Percentiles rank a stretch among this genome's conserved stretches.
phyloP scores from a whole-genome alignment of 108 stramenopile genomes.

The Cylindrotheca fusiformis region DNA sequence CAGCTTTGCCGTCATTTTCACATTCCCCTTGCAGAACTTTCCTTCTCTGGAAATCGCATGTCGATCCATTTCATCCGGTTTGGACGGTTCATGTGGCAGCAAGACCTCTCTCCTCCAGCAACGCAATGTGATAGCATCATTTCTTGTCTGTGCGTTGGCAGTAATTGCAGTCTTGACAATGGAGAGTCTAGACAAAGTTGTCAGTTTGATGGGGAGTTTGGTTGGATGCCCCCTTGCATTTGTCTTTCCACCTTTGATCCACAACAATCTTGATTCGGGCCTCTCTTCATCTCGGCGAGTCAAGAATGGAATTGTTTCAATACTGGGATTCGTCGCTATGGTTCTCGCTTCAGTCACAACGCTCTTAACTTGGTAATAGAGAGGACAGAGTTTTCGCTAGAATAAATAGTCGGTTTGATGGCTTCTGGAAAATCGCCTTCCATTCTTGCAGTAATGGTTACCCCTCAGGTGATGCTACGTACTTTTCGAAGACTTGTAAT shows the following conservation, averaged over 20 bases:
- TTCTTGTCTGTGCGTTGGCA: conserved; percentile 43
- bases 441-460: no score
- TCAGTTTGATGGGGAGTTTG: conserved; percentile 57
- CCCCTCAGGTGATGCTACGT: no score
- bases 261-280: conserved; percentile 41
- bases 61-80: conserved; percentile 22
- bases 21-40: conserved; percentile 76
- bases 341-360: conserved; percentile 46
- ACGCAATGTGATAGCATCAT: conserved; percentile 42
- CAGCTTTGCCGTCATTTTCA: conserved; percentile 64
- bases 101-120: conserved; percentile 6
- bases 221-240: conserved; percentile 72
- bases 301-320: conserved; percentile 34
- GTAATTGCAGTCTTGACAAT: conserved; percentile 44
- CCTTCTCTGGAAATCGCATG: conserved; percentile 67
- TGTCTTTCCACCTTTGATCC: conserved; percentile 65
- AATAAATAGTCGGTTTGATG: background rate
- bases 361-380: conserved; percentile 34
- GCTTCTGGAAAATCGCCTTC: no score
- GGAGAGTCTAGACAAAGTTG: conserved; percentile 67
- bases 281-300: conserved; percentile 8
- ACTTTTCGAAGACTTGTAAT: no score
- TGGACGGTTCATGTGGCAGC: conserved; percentile 16
- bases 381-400: background rate
- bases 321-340: conserved; percentile 54